Evolutionary conservation across 257 asterid species (phyloP).

Genomic region (Penstemon barbatus): DNA sequence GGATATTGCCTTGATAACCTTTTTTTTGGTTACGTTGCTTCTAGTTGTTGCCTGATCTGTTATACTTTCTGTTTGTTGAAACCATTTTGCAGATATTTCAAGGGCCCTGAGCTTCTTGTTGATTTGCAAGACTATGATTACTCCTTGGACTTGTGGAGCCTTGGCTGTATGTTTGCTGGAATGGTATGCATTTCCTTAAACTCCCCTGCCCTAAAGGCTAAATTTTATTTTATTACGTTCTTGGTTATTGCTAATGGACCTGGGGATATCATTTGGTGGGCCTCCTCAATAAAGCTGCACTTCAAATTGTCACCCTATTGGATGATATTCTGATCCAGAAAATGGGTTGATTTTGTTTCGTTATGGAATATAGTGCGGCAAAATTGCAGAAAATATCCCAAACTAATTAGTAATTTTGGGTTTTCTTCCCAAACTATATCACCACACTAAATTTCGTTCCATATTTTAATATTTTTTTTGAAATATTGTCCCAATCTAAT

Average conservation of each 20-base stretch:
- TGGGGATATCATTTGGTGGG: slow-evolving; percentile 16
- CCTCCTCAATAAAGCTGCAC: slow-evolving; percentile 5
- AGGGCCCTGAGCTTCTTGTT: slow-evolving; percentile 93
- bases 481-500: too few species aligned
- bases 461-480: too few species aligned
- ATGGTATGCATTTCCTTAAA: slow-evolving; percentile 50
- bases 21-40: slow-evolving; percentile 4
- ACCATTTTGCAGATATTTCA: slow-evolving; percentile 49
- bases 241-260: slow-evolving; percentile 7
- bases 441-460: too few species aligned
- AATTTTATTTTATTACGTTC: neutral
- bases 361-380: neutral
- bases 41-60: neutral
- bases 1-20: neutral
- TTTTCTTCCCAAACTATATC: too few species aligned
- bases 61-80: slow-evolving; percentile 2
- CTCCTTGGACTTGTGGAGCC: slow-evolving; percentile 93
- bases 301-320: neutral
- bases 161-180: slow-evolving; percentile 93
- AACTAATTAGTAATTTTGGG: too few species aligned
- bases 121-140: slow-evolving; percentile 98
- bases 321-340: neutral
- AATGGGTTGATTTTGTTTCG: slow-evolving; percentile 6
- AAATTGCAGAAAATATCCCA: too few species aligned
- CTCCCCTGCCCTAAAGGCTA: slow-evolving; percentile 3